phyloP scores from a whole-genome alignment of 1,139 yeast genomes.

The Blastobotrys aristatus region DNA sequence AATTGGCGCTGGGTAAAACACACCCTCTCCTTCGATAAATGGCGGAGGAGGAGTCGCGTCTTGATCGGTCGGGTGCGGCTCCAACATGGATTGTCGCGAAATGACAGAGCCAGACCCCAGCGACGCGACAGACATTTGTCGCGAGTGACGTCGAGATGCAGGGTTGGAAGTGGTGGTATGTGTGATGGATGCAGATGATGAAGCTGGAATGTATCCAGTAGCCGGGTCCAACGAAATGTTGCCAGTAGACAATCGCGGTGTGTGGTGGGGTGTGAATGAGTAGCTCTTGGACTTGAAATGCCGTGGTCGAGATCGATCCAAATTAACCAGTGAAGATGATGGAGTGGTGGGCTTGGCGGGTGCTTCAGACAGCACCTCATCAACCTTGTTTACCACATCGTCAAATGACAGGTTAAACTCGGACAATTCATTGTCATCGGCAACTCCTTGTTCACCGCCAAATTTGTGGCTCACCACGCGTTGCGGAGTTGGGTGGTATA shows the following conservation, averaged over 20 bases:
- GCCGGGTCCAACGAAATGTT: constrained; percentile 8
- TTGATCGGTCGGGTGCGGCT: constrained; percentile 12
- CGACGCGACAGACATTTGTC: constrained; percentile 10
- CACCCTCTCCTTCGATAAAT: constrained; percentile 15
- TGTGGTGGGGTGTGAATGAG: constrained; percentile 7
- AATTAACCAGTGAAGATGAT: neutral
- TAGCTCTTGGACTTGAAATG: constrained; percentile 1
- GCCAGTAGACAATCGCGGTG: constrained; percentile 8
- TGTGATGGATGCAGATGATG: neutral
- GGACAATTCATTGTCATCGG: constrained; percentile 8
- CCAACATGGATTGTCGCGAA: constrained; percentile 8
- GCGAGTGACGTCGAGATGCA: constrained; percentile 4
- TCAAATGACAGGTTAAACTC: constrained; percentile 6
- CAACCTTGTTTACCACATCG: neutral
- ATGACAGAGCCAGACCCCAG: constrained; percentile 1
- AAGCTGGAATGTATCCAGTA: neutral
- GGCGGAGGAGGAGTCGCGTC: constrained; percentile 4
- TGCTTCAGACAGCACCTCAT: neutral
- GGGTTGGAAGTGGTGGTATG: neutral
- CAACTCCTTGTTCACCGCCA: constrained; percentile 14
- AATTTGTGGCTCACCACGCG: constrained; percentile 18
- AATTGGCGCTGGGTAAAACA: constrained; percentile 35
- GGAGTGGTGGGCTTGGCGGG: neutral
- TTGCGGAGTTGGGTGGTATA: constrained; percentile 27
- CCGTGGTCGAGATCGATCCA: neutral